Base-by-base conservation (phyloP, 2,329 filamentous ascomycete species). In the Akanthomyces muscarius region DNA sequence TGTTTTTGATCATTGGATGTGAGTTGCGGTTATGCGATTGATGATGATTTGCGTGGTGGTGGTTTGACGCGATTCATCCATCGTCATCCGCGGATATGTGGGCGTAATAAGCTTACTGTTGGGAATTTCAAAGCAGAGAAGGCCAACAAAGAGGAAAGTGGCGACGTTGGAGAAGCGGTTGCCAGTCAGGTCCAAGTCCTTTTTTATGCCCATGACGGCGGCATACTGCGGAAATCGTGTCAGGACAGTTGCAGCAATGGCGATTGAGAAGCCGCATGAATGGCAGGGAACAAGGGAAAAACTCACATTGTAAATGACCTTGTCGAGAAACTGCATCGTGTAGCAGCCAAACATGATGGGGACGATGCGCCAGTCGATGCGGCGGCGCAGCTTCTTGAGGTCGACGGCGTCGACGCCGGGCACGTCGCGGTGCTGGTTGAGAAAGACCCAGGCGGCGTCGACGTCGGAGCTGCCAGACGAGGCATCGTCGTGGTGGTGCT, bases 161-260 rank as follows among this genome's bases (percentile, higher is more conserved):
- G 82, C 82, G 8, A 82, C 72, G 71, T 82, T 83, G 28, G 80
- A 80, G 69, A 86, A 86, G 61, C 86, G 77, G 61, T 86, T 84
- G 8, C 81, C 81, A 5, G 71, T 70, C 61, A 87, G 75, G 1
- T 78, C 73, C 8, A 86, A 75, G 62, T 85, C 82, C 54, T 76
- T 71, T 25, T 72, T 74, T 8, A 87, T 69, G 2, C 83, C 83
- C 84, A 87, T 87, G 52, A 87, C 82, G 64, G 80, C 81, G 23
- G 83, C 83, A 68, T 86, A 86, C 78, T 84, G 69, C 30, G 36
- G 54, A 16, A 16, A 25, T 10, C 18, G 23, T 4, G 25, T 57
- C 25, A 57, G 41, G 5, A 36, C 33, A 36, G 8, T 36, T 36
- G 4, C 1, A 13, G 6, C 38, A 14, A 33, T 14, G 16, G 25